These are phyloP conservation scores for Trametopsis cervina DNA, from an alignment of 768 basidiomycete genomes.

Conservation along the genomic window DNA sequence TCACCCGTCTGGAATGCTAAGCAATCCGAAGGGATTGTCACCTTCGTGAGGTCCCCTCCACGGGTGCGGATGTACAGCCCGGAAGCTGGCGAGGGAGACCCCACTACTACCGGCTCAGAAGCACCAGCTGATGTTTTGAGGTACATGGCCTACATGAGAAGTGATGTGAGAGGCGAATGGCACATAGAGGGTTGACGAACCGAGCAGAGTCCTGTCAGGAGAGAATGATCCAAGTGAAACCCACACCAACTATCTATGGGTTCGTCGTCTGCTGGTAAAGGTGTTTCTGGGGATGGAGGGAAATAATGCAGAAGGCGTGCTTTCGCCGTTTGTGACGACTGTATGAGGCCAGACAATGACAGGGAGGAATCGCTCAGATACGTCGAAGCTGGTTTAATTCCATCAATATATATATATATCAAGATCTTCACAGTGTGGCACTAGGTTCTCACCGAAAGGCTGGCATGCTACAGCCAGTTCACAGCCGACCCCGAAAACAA, in stretches of 20 bases:
- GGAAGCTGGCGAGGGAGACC: conserved; percentile 66
- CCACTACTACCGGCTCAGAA: conserved; percentile 39
- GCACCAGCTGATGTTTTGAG: conserved; percentile 39
- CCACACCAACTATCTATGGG: conserved; percentile 90
- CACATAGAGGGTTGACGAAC: conserved; percentile 33
- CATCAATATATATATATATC: not conserved
- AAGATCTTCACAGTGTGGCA: not conserved
- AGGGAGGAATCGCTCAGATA: conserved; percentile 59
- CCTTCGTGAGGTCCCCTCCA: conserved; percentile 70
- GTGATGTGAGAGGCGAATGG: conserved; percentile 16
- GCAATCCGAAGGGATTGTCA: conserved; percentile 77
- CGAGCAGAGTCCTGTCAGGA: conserved; percentile 89
- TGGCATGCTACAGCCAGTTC: conserved; percentile 85
- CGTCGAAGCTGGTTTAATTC: conserved; percentile 50
- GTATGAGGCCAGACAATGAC: conserved; percentile 67
- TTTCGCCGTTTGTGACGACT: conserved; percentile 76
- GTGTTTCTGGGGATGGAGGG: conserved; percentile 46
- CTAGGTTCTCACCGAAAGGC: conserved; percentile 59
- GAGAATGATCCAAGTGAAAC: conserved; percentile 87
- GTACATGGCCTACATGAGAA: conserved; percentile 91
- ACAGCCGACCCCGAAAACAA: conserved; percentile 78
- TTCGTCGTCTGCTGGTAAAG: conserved; percentile 42
- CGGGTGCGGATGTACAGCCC: conserved; percentile 91
- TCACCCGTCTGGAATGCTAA: conserved; percentile 97
- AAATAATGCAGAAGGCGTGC: conserved; percentile 97